Conservation (phyloP, 768 basidiomycete genomes). For the Amanita inopinata region DNA sequence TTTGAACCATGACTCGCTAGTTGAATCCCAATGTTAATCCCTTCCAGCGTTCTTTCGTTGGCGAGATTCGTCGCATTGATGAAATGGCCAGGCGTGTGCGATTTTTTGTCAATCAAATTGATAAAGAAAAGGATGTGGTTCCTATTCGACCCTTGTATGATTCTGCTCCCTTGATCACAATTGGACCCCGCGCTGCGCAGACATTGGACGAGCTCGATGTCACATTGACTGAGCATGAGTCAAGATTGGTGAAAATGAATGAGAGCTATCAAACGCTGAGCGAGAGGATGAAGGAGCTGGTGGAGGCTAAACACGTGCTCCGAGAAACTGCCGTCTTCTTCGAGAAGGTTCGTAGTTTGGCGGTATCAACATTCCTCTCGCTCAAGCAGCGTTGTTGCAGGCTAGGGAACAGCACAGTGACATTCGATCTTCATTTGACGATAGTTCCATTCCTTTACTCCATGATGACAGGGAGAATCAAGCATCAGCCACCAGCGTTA, state of each 20-base stretch:
- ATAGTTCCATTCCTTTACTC: conserved; percentile 81
- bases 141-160: conserved; percentile 81
- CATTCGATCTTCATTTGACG: conserved; percentile 85
- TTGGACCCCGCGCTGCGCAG: conserved; percentile 88
- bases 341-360: conserved; percentile 47
- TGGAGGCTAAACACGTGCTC: conserved; percentile 92
- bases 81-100: conserved; percentile 94
- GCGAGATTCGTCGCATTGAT: conserved; percentile 89
- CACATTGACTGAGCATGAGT: conserved; percentile 80
- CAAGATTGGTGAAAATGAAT: conserved; percentile 82
- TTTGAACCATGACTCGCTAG: conserved; percentile 30
- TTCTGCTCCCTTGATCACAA: conserved; percentile 76
- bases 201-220: conserved; percentile 90
- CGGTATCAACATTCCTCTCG: not conserved
- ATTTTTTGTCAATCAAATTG: conserved; percentile 81
- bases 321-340: conserved; percentile 96
- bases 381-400: conserved; percentile 26
- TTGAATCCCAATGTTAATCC: conserved; percentile 92
- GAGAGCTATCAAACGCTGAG: conserved; percentile 83
- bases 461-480: conserved; percentile 80
- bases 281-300: conserved; percentile 74
- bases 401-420: conserved; percentile 72
- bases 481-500: conserved; percentile 35
- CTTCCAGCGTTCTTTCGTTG: conserved; percentile 97
- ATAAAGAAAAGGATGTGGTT: conserved; percentile 74